Percentiles rank a stretch among this genome's conserved stretches.
Conservation (phyloP, 768 basidiomycete species). For the Amanita rubescens region DNA sequence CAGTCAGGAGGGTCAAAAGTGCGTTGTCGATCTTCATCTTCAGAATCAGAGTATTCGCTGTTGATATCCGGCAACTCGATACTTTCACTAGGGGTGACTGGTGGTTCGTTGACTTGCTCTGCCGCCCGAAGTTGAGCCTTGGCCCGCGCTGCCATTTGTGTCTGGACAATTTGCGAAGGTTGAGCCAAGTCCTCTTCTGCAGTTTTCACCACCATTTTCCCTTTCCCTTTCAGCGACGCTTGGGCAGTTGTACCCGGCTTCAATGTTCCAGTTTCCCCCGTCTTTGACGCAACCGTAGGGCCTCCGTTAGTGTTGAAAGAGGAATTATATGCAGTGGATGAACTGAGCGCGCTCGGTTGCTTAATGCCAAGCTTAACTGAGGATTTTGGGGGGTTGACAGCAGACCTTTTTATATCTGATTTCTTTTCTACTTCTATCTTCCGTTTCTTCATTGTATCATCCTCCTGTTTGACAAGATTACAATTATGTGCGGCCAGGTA, state of each 20-base stretch:
- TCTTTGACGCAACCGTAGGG: conserved; percentile 23
- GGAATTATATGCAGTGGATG: conserved; percentile 32
- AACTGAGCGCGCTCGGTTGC: conserved; percentile 28
- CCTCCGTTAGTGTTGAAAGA: conserved; percentile 22
- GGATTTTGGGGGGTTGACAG: conserved; percentile 43
- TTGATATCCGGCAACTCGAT: conserved; percentile 94
- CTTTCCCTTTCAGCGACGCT: conserved; percentile 36
- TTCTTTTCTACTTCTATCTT: conserved; percentile 58
- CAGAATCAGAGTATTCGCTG: conserved; percentile 95
- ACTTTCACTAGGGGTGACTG: conserved; percentile 59
- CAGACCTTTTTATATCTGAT: conserved; percentile 48
- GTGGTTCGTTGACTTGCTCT: conserved; percentile 31
- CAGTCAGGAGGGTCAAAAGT: conserved; percentile 77
- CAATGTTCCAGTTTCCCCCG: conserved; percentile 28
- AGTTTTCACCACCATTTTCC: conserved; percentile 31
- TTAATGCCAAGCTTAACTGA: conserved; percentile 38
- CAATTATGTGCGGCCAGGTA: conserved; percentile 5
- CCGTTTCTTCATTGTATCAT: conserved; percentile 67
- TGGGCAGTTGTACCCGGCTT: conserved; percentile 18
- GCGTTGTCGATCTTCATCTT: conserved; percentile 73
- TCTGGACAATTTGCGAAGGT: conserved; percentile 57
- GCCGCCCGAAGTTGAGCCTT: conserved; percentile 62
- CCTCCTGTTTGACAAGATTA: conserved; percentile 36
- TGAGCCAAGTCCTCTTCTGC: conserved; percentile 43
- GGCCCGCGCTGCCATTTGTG: conserved; percentile 64